Base-by-base conservation (phyloP, 2,329 filamentous ascomycete genomes). In the Beauveria varroae region DNA sequence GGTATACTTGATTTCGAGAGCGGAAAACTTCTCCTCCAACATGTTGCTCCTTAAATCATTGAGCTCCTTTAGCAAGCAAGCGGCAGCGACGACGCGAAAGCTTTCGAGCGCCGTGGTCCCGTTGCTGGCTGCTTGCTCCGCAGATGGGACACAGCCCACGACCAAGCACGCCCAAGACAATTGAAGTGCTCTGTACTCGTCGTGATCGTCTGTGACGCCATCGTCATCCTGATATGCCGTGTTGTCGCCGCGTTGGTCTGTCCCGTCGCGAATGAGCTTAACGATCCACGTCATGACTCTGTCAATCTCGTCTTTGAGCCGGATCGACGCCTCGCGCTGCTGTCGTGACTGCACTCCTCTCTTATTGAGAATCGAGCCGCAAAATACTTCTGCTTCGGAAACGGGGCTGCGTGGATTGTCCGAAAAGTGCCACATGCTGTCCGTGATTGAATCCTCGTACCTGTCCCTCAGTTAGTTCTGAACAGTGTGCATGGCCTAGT, bases 321-420 rank as follows among this genome's bases (percentile, higher is more conserved):
- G 79, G 55, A 76, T 71, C 2, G 81, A 83, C 2, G 74, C 73
- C 53, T 84, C 81, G 2, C 80, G 76, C 65, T 84, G 80, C 2
- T 79, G 76, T 10, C 72, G 71, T 0, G 77, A 81, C 68, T 81
- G 81, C 0, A 72, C 65, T 0, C 81, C 81, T 0, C 68, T 71
- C 62, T 76, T 80, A 68, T 80, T 83, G 49, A 83, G 70, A 22
- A 85, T 78, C 18, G 75, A 77, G 7, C 82, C 82, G 26, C 81
- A 81, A 58, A 84, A 83, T 0, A 81, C 79, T 63, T 85, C 82
- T 0, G 81, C 71, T 65, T 85, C 82, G 0, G 71, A 75, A 9
- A 85, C 70, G 0, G 71, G 70, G 18, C 69, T 69, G 8, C 73
- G 72, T 0, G 79, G 74, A 49, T 81, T 79, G 3, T 82, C 78